phyloP scores from a whole-genome alignment of 208 protist genomes.

The Leishmania braziliensis region DNA sequence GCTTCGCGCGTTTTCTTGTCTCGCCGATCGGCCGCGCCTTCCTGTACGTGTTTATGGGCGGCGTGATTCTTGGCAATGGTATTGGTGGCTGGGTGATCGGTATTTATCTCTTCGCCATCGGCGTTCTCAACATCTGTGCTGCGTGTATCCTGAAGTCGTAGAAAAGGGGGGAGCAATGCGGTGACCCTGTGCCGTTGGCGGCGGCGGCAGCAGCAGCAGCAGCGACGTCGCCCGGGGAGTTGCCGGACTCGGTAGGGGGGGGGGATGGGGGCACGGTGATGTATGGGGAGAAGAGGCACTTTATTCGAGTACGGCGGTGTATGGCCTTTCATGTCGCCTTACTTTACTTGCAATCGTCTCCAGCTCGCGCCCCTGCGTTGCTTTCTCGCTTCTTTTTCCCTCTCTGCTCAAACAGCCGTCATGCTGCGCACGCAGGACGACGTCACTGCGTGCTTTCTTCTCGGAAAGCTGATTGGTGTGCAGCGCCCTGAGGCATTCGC shows the following conservation, averaged over 20 bases:
- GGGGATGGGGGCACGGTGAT: not conserved
- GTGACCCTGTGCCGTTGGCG: not conserved
- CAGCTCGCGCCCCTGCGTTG: not conserved
- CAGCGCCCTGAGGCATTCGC: no score
- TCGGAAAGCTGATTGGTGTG: no score
- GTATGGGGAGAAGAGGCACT: not conserved
- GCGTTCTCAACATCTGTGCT: conserved; percentile 50
- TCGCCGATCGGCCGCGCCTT: conserved; percentile 63
- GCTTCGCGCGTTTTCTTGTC: conserved; percentile 54
- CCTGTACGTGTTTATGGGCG: conserved; percentile 79
- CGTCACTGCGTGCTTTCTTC: no score
- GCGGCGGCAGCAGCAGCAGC: not conserved
- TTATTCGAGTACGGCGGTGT: not conserved
- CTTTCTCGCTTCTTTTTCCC: not conserved
- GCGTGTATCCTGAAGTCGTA: conserved; percentile 23
- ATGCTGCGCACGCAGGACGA: not conserved
- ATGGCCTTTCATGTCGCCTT: not conserved
- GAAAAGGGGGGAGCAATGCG: not conserved
- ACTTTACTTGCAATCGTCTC: not conserved
- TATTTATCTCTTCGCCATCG: conserved; percentile 55
- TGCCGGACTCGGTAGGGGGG: not conserved
- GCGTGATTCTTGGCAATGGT: conserved; percentile 51
- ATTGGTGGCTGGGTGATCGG: conserved; percentile 65
- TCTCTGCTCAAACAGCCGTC: not conserved
- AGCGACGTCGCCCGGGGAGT: not conserved